Evolutionary conservation across 306 rosid genomes (phyloP), one percentile per base, ranked within the genome.

Genomic region (Begonia fuchsioides): DNA sequence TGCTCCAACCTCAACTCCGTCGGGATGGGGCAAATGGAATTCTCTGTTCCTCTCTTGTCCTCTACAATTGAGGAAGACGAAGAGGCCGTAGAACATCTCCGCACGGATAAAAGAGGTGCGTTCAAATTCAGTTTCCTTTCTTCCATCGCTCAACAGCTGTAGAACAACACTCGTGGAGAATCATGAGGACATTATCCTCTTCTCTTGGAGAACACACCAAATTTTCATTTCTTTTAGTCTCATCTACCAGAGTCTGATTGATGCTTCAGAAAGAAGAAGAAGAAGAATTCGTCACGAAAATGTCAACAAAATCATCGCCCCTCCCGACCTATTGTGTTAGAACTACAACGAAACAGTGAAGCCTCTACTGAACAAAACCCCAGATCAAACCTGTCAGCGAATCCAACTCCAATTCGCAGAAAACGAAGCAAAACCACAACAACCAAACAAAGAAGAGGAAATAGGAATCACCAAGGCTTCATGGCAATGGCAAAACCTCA

Each of bases 51-150:
- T 55, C 63, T 90, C 60, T 39, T 60, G 60, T 45, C 75, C 14
- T 65, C 74, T 69, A 67, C 61, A 15, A 38, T 32, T 17, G 71
- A 52, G 19, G 86, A 58, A 5, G 81, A 20, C 32, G 32, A 20
- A 2, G 32, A 56, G 9, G 70, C 45, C 47, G 77, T 66, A 52
- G 92, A 57, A 65, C 69, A 69, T 39, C 98, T 80, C 56, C 98
- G 75, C 60, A 85, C 98, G 1, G 98, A 90, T 70, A 82, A 47
- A 17, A 90, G 80, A 14, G 93, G 98, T 26, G 93, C 94, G 57
- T 76, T 80, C 11, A 90, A 82, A 61, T 90, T 79, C 61, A 90
- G 72, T 59, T 72, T 82, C 59, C 72, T 79, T 58, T 72, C 92
- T 38, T 75, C 80, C 98, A 90, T 90, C 12, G 1, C 45, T n/a